A percentile compares a stretch with the other conserved stretches of the same genome.
Evolutionary conservation across 2,329 filamentous ascomycete species (phyloP).

Genomic region (Calonectria multiphialidica): DNA sequence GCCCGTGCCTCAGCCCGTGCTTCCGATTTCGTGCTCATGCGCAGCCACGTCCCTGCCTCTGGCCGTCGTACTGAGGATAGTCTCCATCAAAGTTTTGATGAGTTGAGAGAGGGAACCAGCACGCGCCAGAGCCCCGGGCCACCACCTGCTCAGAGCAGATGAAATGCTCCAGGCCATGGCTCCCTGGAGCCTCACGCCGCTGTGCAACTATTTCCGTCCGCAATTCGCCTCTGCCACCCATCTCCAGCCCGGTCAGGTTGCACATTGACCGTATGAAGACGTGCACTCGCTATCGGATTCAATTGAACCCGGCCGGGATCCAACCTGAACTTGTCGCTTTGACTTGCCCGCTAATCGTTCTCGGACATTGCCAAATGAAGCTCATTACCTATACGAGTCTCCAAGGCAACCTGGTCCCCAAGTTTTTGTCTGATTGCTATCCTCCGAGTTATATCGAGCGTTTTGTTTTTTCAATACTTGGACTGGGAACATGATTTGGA

Average conservation of each 20-base stretch:
- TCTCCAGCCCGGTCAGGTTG: conserved; percentile 7
- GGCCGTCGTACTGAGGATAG: not conserved
- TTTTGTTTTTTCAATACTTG: not conserved
- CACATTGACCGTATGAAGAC: conserved; percentile 4
- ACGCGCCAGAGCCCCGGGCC: not conserved
- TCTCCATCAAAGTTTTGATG: conserved; percentile 6
- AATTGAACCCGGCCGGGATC: not conserved
- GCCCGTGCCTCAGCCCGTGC: conserved; percentile 7
- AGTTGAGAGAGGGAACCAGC: conserved; percentile 1
- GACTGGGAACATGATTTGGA: not conserved
- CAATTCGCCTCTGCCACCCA: conserved; percentile 16
- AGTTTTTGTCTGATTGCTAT: not conserved
- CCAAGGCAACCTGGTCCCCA: not conserved
- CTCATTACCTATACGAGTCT: not conserved
- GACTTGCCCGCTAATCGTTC: not conserved
- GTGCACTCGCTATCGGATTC: not conserved
- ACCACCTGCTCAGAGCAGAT: conserved; percentile 1
- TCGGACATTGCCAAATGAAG: not conserved
- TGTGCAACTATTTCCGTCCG: conserved; percentile 21
- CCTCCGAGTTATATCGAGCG: not conserved
- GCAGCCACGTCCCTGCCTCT: not conserved
- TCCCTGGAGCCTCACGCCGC: conserved; percentile 11
- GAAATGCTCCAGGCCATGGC: not conserved
- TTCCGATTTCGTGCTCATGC: not conserved
- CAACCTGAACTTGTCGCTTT: not conserved